Percentiles rank a stretch among this genome's conserved stretches.
These are phyloP conservation scores for Crithidia mellificae DNA, from an alignment of 208 protist genomes.

Conservation along the genomic window DNA sequence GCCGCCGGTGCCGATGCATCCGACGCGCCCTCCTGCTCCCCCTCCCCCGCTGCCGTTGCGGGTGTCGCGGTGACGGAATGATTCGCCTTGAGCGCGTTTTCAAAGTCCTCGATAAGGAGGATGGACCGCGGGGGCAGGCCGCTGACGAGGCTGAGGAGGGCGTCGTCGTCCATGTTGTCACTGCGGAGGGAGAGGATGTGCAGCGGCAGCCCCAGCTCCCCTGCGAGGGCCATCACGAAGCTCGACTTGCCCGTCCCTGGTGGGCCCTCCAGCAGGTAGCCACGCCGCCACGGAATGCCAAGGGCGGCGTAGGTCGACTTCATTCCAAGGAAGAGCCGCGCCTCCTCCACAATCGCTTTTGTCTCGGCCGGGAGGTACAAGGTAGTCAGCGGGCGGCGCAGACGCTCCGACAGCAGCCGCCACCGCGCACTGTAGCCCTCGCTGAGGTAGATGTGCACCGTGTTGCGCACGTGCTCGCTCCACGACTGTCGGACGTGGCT, in stretches of 20 bases:
- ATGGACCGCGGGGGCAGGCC: constrained; percentile 77
- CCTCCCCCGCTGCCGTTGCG: no score
- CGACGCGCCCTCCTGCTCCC: no score
- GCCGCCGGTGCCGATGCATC: neutral
- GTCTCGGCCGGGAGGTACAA: constrained; percentile 63
- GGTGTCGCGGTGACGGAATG: neutral
- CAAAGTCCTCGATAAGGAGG: constrained; percentile 95
- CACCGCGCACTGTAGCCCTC: constrained; percentile 62
- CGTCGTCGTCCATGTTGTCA: constrained; percentile 79
- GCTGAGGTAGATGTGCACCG: constrained; percentile 70
- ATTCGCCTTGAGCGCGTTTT: constrained; percentile 77
- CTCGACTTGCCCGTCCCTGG: constrained; percentile 95
- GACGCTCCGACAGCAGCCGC: constrained; percentile 67
- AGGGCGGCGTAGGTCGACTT: constrained; percentile 82
- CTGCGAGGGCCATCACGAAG: constrained; percentile 91
- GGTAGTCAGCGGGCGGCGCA: constrained; percentile 67
- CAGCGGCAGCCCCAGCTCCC: constrained; percentile 87
- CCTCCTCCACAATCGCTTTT: constrained; percentile 73
- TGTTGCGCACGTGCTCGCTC: constrained; percentile 46
- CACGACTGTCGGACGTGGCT: constrained; percentile 57
- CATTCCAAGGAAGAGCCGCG: constrained; percentile 78
- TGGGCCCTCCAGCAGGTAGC: constrained; percentile 93
- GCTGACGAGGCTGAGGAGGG: constrained; percentile 82
- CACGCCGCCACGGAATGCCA: constrained; percentile 94
- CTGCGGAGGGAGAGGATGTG: constrained; percentile 91